phyloP scores from a whole-genome alignment of 208 protist species.

The Wallacemonas rigidus region DNA sequence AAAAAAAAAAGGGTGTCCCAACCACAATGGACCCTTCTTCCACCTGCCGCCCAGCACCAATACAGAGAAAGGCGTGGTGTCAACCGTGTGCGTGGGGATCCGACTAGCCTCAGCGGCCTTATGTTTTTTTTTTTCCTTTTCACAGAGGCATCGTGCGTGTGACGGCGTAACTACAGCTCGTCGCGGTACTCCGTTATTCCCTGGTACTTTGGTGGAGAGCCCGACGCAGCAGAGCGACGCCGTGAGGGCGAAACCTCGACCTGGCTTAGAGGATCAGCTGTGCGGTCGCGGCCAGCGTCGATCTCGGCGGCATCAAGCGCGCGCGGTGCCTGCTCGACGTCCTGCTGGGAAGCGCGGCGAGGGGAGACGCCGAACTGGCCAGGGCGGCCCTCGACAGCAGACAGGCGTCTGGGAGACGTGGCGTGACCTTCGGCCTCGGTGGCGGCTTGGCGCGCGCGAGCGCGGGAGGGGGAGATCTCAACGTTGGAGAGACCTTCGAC shows the following conservation, averaged over 20 bases:
- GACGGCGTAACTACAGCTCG: constrained; percentile 18
- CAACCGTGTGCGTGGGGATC: too few relatives aligned
- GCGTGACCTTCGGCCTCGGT: background rate
- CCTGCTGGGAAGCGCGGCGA: constrained; percentile 10
- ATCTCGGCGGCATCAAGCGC: background rate
- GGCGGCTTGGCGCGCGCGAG: constrained; percentile 4
- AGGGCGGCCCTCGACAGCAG: constrained; percentile 16
- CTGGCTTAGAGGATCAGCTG: constrained; percentile 13
- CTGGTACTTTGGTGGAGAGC: constrained; percentile 7
- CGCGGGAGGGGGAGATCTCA: constrained; percentile 16
- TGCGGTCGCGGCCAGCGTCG: constrained; percentile 6
- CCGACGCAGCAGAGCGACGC: background rate
- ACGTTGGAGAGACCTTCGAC: constrained; percentile 11
- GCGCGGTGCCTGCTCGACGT: constrained; percentile 2
- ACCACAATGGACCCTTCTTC: too few relatives aligned
- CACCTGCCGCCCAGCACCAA: too few relatives aligned
- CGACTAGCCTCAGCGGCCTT: too few relatives aligned
- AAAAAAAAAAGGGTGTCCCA: too few relatives aligned
- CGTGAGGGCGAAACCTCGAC: constrained; percentile 14
- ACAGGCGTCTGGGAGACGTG: constrained; percentile 3
- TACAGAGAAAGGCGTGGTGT: too few relatives aligned
- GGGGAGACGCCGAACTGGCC: constrained; percentile 14
- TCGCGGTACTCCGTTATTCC: constrained; percentile 14
- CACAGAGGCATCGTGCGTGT: too few relatives aligned
- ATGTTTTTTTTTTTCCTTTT: constrained; percentile 1